Conservation (phyloP, 2,329 filamentous ascomycete genomes). For the Epichloe sibirici region DNA sequence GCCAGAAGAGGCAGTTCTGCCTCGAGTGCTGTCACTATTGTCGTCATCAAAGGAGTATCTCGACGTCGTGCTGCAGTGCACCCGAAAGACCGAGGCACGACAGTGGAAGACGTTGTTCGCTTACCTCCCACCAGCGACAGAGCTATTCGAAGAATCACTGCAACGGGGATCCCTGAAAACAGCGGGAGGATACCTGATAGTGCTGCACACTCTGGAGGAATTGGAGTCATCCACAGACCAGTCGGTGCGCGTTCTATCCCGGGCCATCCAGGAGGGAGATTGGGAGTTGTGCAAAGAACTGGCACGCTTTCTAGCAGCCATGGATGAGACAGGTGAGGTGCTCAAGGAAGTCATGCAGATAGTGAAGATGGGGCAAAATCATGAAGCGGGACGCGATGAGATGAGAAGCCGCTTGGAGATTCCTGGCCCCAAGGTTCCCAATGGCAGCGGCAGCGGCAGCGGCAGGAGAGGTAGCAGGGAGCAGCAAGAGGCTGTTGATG, state of each 20-base stretch:
- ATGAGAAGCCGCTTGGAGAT: conserved; percentile 21
- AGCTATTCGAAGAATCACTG: conserved; percentile 87
- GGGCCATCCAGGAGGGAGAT: conserved; percentile 73
- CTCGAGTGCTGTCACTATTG: conserved; percentile 48
- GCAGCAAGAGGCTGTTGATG: conserved; percentile 18
- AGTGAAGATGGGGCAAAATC: conserved; percentile 32
- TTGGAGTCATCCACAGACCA: conserved; percentile 59
- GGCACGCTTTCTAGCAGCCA: conserved; percentile 83
- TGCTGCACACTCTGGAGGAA: conserved; percentile 74
- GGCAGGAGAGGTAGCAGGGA: conserved; percentile 16
- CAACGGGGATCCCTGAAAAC: conserved; percentile 81
- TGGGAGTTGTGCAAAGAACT: conserved; percentile 96
- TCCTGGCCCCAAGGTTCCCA: conserved; percentile 16
- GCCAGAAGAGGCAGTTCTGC: conserved; percentile 52
- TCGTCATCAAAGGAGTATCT: conserved; percentile 75
- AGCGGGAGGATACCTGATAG: conserved; percentile 88
- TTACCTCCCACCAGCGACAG: conserved; percentile 78
- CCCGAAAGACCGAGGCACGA: conserved; percentile 88
- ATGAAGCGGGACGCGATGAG: conserved; percentile 15
- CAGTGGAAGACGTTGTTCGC: conserved; percentile 92
- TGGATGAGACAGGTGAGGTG: conserved; percentile 77
- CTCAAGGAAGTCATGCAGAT: conserved; percentile 59
- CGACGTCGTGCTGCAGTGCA: conserved; percentile 93
- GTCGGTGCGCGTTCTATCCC: conserved; percentile 65
- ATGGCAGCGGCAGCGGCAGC: conserved; percentile 18